These are phyloP conservation scores for Paramyrothecium roridum DNA, from an alignment of 2,329 filamentous ascomycete genomes.

Conservation along the genomic window DNA sequence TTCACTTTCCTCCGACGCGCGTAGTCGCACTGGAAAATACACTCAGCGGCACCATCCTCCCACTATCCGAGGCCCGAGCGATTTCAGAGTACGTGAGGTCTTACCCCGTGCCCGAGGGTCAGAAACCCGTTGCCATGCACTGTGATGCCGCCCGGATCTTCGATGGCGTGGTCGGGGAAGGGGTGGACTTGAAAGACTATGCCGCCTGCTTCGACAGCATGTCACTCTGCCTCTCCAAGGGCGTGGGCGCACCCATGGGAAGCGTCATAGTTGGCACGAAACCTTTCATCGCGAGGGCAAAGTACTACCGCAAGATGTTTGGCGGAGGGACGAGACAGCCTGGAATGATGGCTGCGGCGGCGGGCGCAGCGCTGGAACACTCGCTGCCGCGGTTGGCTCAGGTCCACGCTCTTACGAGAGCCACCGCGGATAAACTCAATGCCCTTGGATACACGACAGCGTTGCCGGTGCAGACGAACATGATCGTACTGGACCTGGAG, in stretches of 20 bases:
- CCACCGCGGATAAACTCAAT: constrained; percentile 9
- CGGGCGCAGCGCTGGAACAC: constrained; percentile 55
- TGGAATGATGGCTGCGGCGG: constrained; percentile 67
- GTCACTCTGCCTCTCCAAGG: constrained; percentile 74
- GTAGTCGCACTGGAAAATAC: constrained; percentile 82
- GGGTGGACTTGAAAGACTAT: constrained; percentile 62
- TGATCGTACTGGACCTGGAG: constrained; percentile 19
- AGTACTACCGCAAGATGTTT: constrained; percentile 58
- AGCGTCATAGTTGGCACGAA: constrained; percentile 60
- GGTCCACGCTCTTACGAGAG: constrained; percentile 15
- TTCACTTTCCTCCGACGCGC: constrained; percentile 74
- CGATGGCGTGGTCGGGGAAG: constrained; percentile 68
- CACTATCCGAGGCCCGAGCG: constrained; percentile 61
- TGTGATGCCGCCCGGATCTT: constrained; percentile 74
- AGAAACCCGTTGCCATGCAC: constrained; percentile 62
- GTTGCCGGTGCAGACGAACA: constrained; percentile 22
- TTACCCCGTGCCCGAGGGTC: constrained; percentile 20
- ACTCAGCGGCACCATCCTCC: constrained; percentile 71
- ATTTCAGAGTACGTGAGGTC: constrained; percentile 66
- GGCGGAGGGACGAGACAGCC: constrained; percentile 70
- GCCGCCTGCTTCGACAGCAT: constrained; percentile 67
- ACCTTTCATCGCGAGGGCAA: constrained; percentile 29
- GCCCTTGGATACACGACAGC: constrained; percentile 16
- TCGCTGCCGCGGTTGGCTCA: constrained; percentile 13
- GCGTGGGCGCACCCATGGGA: constrained; percentile 73